phyloP scores from a whole-genome alignment of 805 yeast genomes.

The Jamesozyma spencerorum region DNA sequence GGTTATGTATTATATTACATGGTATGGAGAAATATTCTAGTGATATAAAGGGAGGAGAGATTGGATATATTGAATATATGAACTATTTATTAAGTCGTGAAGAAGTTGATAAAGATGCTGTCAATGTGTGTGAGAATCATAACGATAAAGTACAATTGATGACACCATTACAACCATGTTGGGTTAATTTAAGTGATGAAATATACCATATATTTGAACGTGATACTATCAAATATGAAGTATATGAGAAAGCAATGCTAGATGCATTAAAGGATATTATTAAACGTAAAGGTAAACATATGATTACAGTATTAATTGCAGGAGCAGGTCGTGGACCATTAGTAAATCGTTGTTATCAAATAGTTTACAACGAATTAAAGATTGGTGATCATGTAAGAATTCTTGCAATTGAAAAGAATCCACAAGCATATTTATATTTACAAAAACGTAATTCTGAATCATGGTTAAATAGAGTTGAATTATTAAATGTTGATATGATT shows the following conservation, averaged over 20 bases:
- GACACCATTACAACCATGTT: slow-evolving; percentile 67
- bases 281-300: slow-evolving; percentile 9
- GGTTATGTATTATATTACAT: slow-evolving; percentile 39
- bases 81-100: slow-evolving; percentile 34
- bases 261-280: slow-evolving; percentile 39
- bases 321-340: slow-evolving; percentile 91
- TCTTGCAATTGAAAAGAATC: slow-evolving; percentile 65
- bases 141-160: slow-evolving; percentile 21
- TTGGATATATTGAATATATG: slow-evolving; percentile 36
- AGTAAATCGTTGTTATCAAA: slow-evolving; percentile 43
- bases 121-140: neutral
- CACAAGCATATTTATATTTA: slow-evolving; percentile 46
- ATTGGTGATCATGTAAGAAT: slow-evolving; percentile 26
- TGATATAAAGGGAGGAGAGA: slow-evolving; percentile 29
- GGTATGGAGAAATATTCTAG: slow-evolving; percentile 40
- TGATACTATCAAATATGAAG: slow-evolving; percentile 59
- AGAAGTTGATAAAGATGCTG: slow-evolving; percentile 14
- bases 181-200: slow-evolving; percentile 43
- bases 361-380: slow-evolving; percentile 31
- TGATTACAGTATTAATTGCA: slow-evolving; percentile 44
- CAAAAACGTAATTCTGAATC: slow-evolving; percentile 37
- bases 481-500: slow-evolving; percentile 54
- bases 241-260: slow-evolving; percentile 56
- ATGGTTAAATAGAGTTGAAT: slow-evolving; percentile 46
- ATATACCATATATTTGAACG: slow-evolving; percentile 64